Evolutionary conservation across 805 yeast species (phyloP).

Genomic region (Millerozyma miso): DNA sequence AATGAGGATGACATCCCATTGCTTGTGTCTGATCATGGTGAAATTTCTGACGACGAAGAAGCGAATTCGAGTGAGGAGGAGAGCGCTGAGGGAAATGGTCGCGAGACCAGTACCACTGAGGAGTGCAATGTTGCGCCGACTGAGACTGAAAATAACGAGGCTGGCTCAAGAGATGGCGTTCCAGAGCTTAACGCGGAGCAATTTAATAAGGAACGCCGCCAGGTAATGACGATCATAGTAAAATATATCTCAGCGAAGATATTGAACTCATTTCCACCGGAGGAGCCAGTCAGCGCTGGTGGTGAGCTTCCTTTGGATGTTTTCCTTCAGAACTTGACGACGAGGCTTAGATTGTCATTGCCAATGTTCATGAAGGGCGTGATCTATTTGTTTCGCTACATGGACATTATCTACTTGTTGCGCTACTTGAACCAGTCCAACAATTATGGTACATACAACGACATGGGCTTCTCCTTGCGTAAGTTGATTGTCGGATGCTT

Average conservation of each 20-base stretch:
- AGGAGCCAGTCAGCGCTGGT: slow-evolving; percentile 17
- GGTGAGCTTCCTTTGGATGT: slow-evolving; percentile 37
- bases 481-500: slow-evolving; percentile 41
- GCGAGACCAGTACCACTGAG: neutral
- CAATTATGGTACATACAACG: slow-evolving; percentile 39
- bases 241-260: slow-evolving; percentile 42
- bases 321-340: slow-evolving; percentile 33
- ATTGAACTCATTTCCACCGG: slow-evolving; percentile 41
- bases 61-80: slow-evolving; percentile 2
- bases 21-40: slow-evolving; percentile 30
- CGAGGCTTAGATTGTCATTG: slow-evolving; percentile 32
- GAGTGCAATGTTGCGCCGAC: slow-evolving; percentile 28
- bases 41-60: slow-evolving; percentile 23
- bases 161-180: neutral
- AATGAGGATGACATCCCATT: slow-evolving; percentile 24
- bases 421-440: slow-evolving; percentile 43
- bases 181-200: slow-evolving; percentile 14
- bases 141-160: slow-evolving; percentile 59
- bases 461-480: slow-evolving; percentile 40
- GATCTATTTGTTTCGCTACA: slow-evolving; percentile 41
- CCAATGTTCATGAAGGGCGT: slow-evolving; percentile 37
- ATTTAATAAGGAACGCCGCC: slow-evolving; percentile 28
- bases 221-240: slow-evolving; percentile 39
- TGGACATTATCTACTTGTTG: slow-evolving; percentile 43
- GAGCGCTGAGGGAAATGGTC: neutral